Percentiles rank a stretch among this genome's conserved stretches.
phyloP scores from a whole-genome alignment of 306 rosid species.

The Begonia masoniana region DNA sequence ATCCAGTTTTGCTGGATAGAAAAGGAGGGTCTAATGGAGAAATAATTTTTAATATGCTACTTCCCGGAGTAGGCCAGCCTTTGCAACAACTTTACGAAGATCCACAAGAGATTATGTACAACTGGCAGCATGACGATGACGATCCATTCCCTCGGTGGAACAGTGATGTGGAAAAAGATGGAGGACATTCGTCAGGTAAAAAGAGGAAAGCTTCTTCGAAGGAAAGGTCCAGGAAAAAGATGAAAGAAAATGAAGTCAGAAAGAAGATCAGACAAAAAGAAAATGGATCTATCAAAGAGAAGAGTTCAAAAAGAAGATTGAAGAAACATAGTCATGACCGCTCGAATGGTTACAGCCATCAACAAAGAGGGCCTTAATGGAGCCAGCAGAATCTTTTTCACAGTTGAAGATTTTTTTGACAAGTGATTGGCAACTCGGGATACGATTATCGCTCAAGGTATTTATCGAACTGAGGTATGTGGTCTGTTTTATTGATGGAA shows the following conservation, averaged over 20 bases:
- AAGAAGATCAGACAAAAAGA: conserved; percentile 17
- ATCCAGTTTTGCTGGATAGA: conserved; percentile 52
- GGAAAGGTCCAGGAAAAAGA: conserved; percentile 38
- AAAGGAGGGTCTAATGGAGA: conserved; percentile 68
- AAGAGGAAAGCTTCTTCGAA: conserved; percentile 40
- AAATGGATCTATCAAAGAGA: conserved; percentile 28
- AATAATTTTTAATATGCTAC: conserved; percentile 58
- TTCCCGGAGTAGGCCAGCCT: conserved; percentile 91
- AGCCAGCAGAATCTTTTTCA: background rate
- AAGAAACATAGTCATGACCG: conserved; percentile 16
- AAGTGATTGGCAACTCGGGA: too few relatives aligned
- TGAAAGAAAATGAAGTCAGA: conserved; percentile 22
- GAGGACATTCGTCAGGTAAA: conserved; percentile 30
- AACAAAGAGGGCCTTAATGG: conserved; percentile 17
- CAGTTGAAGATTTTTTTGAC: too few relatives aligned
- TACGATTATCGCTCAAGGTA: too few relatives aligned
- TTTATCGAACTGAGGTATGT: too few relatives aligned
- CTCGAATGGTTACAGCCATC: conserved; percentile 13
- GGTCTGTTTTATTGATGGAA: too few relatives aligned
- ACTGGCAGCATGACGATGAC: conserved; percentile 71
- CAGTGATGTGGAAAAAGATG: conserved; percentile 12
- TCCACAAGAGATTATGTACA: conserved; percentile 43
- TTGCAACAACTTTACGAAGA: conserved; percentile 25
- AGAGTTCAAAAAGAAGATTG: conserved; percentile 21
- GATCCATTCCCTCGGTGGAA: conserved; percentile 66